Conservation (phyloP, 106 monocot genomes). For the Cymbidium sinense region DNA sequence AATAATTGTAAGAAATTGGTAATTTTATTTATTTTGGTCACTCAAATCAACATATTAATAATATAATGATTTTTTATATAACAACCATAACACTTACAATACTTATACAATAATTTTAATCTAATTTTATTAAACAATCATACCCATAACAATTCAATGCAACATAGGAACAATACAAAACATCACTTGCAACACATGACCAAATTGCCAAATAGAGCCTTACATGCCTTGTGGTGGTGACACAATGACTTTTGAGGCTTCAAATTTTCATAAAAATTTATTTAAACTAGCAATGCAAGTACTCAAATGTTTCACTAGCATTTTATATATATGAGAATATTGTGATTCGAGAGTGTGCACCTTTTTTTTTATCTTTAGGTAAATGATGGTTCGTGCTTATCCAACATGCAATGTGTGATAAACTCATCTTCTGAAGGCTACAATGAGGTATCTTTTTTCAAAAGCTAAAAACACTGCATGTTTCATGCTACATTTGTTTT, state of each 20-base stretch:
- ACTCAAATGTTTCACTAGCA: not conserved
- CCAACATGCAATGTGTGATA: conserved; percentile 95
- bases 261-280: not conserved
- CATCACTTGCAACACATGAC: not conserved
- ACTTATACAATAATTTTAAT: not conserved
- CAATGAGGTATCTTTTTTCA: conserved; percentile 49
- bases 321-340: not conserved
- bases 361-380: conserved; percentile 35
- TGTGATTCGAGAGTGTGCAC: not conserved
- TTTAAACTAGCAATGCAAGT: not conserved
- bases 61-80: not conserved
- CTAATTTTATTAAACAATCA: not conserved
- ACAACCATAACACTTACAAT: not conserved
- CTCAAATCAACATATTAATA: not conserved
- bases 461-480: not conserved
- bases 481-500: not conserved
- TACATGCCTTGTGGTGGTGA: not conserved
- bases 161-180: not conserved
- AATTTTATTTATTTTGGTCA: not conserved
- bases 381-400: conserved; percentile 95
- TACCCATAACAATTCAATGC: not conserved
- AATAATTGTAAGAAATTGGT: not conserved
- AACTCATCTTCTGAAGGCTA: conserved; percentile 75
- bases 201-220: not conserved
- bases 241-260: not conserved